Evolutionary conservation across 331 rosid genomes (phyloP).

Genomic region (Quercus phellos): DNA sequence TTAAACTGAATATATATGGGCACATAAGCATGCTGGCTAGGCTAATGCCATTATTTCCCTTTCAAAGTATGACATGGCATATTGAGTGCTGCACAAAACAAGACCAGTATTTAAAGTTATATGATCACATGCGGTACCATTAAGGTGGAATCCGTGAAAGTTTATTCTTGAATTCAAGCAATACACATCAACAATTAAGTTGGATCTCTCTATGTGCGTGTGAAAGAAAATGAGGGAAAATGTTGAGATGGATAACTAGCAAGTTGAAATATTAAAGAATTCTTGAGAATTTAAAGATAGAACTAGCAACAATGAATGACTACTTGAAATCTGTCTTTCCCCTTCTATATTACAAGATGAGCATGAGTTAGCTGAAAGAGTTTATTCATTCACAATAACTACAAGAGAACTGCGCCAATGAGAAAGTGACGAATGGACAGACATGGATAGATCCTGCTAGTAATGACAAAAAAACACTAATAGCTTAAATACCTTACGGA

Average conservation of each 20-base stretch:
- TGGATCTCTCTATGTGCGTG: neutral
- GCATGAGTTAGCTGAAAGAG: no score
- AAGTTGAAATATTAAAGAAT: neutral
- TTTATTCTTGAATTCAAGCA: no score
- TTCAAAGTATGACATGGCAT: no score
- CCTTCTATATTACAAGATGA: neutral
- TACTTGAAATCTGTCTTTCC: neutral
- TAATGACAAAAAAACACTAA: neutral
- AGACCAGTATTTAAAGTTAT: no score
- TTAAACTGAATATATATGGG: no score
- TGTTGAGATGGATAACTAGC: neutral
- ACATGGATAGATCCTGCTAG: neutral
- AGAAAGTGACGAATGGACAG: neutral
- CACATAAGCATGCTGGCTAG: no score
- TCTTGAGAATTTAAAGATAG: neutral
- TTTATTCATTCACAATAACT: neutral
- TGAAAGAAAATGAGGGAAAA: neutral
- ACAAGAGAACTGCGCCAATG: neutral
- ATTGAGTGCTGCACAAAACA: no score
- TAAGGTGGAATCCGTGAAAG: no score
- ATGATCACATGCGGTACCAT: no score
- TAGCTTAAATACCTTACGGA: slow-evolving; percentile 51
- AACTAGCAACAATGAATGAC: neutral
- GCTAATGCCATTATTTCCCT: no score
- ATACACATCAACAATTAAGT: no score